Base-by-base conservation (phyloP, 257 asterid species). In the Agastache rugosa region DNA sequence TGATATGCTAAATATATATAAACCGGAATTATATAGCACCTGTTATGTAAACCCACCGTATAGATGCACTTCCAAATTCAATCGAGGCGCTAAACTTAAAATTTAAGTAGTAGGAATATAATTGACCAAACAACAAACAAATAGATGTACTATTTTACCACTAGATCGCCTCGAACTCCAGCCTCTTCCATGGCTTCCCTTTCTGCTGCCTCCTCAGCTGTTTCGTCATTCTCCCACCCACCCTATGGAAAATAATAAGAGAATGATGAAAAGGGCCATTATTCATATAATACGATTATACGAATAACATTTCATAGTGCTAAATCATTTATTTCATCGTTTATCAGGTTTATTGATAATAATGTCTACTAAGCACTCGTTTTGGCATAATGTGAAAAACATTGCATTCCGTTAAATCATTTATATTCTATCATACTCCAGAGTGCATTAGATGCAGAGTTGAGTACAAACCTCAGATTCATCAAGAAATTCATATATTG, bases 181-280 rank as follows among this genome's bases (percentile, higher is more conserved):
- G 98, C 98, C 84, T 93, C 98, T 77, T 93, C 97, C 74, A 93
- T 70, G 58, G 97, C 97, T 86, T 93, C 98, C 63, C 97, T 88
- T 35, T 77, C 83, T 47, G 97, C 97, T 55, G 97, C 98, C 86
- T 91, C 87, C 84, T 93, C 91, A 72, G 84, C 93, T 19, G 97
- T 93, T 87, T 93, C 98, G 73, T 93, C 98, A 59, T 93, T 93
- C 85, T 93, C 98, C 98, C 98, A 93, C 35, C 98, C 98, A 77
- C 98, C 98, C 97, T 93, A 78, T 65, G 3, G 56, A 53, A 73
- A 77, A 63, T 44, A 51, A 66, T 60, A 35, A 62, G 71, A 64
- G 71, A 20, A 72, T 20, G 56, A 59, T 42, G 47, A 25, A 42
- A 29, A 11, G 29, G 67, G 54, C n/a, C 6, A 8, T 42, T 23